Base-by-base conservation (phyloP, 1,284 basidiomycete species). In the Ceratobasidium sp. region DNA sequence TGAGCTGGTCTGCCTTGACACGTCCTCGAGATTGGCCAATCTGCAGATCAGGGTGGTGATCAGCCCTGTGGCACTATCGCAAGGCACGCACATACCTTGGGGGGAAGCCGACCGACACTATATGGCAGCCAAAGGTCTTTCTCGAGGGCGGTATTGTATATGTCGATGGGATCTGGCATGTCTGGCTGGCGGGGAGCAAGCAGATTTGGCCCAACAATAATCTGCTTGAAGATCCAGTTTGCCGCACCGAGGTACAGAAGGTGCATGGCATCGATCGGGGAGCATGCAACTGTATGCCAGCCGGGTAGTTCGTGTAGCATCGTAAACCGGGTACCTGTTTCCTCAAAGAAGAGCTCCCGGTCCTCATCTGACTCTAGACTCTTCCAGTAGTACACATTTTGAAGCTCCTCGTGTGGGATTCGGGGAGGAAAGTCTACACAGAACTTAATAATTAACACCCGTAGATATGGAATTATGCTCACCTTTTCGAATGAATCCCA, bases 211-310 rank as follows among this genome's bases (percentile, higher is more conserved):
- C n/a, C 51, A 35, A 66, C 61, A 2, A 75, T 20, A 11, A 75
- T 53, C 23, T 75, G 74, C 23, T 75, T 75, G 17, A 75, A 26
- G 23, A 75, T 75, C 74, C 74, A 75, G 35, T 58, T 66, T 63
- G 66, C 66, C 13, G 37, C 74, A 8, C 74, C 74, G 13, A 66
- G 74, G 31, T 75, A 66, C 23, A 75, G 74, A 2, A 75, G 28
- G 23, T 75, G 74, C 74, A 75, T 75, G 1, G 74, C 17, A 66
- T 75, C 74, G 20, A 23, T 49, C 7, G 74, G 74, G 8, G 63
- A 75, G 5, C 35, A 66, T 0, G 74, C 45, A 5, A 63, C 31
- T 1, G 63, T 75, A 33, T 75, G 63, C 64, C 20, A 65, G 35
- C 61, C 61, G 56, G 73, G 61, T 20, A 75, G 28, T 11, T 26